Percentiles rank a stretch among this genome's conserved stretches.
phyloP scores from a whole-genome alignment of 202 grass and related monocot species.

The Schoenoplectus triqueter region DNA sequence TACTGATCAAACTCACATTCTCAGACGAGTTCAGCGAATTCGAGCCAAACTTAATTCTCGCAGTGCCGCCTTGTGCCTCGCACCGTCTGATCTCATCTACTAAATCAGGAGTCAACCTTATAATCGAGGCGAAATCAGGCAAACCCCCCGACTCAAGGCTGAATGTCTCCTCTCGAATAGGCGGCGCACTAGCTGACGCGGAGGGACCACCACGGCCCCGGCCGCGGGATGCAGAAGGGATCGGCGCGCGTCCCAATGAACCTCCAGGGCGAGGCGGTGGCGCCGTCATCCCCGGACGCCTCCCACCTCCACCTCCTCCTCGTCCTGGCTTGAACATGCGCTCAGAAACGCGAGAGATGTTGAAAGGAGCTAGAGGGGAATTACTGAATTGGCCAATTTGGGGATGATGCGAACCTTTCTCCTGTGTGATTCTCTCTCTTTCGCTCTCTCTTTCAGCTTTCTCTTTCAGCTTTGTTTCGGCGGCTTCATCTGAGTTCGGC shows the following conservation, averaged over 20 bases:
- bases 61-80: slow-evolving; percentile 75
- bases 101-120: slow-evolving; percentile 84
- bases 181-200: slow-evolving; percentile 10
- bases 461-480: slow-evolving; percentile 26
- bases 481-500: neutral
- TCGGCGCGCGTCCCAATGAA: slow-evolving; percentile 49
- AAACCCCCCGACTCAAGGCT: slow-evolving; percentile 59
- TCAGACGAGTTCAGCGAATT: slow-evolving; percentile 61
- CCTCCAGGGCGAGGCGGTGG: slow-evolving; percentile 49
- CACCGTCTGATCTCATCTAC: slow-evolving; percentile 91
- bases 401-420: slow-evolving; percentile 34
- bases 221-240: slow-evolving; percentile 45
- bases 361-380: slow-evolving; percentile 16
- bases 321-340: slow-evolving; percentile 80
- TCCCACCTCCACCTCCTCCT: slow-evolving; percentile 48
- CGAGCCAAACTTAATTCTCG: slow-evolving; percentile 87
- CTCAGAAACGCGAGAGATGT: neutral
- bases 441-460: neutral
- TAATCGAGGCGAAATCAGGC: slow-evolving; percentile 77
- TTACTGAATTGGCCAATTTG: too few species aligned
- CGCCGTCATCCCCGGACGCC: slow-evolving; percentile 44
- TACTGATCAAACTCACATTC: slow-evolving; percentile 64
- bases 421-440: slow-evolving; percentile 22
- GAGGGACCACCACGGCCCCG: slow-evolving; percentile 39
- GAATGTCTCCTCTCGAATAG: slow-evolving; percentile 69